Base-by-base conservation (phyloP, 1,284 basidiomycete genomes). In the Malassezia brasiliensis region DNA sequence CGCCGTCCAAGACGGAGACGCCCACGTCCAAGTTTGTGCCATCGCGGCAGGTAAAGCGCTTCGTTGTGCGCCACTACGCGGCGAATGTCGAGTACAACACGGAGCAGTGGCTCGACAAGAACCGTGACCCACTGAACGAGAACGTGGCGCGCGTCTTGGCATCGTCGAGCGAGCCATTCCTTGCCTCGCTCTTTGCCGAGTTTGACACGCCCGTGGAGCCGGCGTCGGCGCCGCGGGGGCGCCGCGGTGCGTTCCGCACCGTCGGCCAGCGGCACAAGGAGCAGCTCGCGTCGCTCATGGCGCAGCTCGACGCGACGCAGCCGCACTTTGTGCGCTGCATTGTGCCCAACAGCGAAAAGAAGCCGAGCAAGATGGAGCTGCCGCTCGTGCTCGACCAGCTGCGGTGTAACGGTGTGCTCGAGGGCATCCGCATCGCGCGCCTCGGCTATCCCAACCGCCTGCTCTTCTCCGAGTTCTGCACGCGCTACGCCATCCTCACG, bases 261-360 rank as follows among this genome's bases (percentile, higher is more conserved):
- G 89, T 94, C 34, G 90, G 81, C 1, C 94, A 98, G 74, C 80
- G 91, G 38, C 94, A 98, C 78, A 94, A 90, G 74, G 94, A 98
- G 76, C 93, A 98, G 75, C 82, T 98, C 9, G 81, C 85, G 14
- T 87, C 87, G 68, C 80, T 99, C 48, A 96, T 98, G 90, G 76
- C 78, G 6, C 93, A 98, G 74, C 80, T 99, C 7, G 83, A 87
- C 52, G 84, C 87, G 1, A 99, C 94, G 0, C 91, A 98, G 72
- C 94, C 94, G 0, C 94, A 99, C 77, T 99, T 98, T 75, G 88
- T 99, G 11, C 83, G 94, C 42, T 99, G 94, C 75, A 98, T 99
- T 68, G 93, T 98, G 1, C 94, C 94, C 1, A 99, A 99, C 70
- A 79, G 81, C 5, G 81, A 84, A 74, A 98, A 98, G 81, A 88